A percentile compares a stretch with the other conserved stretches of the same genome.
Evolutionary conservation across 768 basidiomycete genomes (phyloP).

Genomic region (Cantharellus cinnabarinus): DNA sequence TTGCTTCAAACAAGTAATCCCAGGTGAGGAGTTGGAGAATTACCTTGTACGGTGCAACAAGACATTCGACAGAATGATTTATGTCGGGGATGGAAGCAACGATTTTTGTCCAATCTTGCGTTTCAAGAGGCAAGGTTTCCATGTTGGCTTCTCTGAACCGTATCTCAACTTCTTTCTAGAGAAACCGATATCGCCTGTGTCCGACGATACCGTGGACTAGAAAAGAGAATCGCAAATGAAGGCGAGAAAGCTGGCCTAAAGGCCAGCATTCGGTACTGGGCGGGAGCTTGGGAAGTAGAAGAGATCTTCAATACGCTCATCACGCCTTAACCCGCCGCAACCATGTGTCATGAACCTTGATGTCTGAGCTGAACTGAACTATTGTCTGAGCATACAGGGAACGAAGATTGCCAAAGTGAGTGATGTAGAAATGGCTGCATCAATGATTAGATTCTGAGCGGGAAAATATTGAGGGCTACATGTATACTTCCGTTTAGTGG

Average conservation of each 20-base stretch:
- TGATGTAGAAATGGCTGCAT: no score
- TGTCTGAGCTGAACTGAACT: no score
- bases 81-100: conserved; percentile 86
- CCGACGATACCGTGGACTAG: conserved; percentile 55
- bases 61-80: conserved; percentile 58
- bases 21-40: conserved; percentile 81
- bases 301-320: conserved; percentile 34
- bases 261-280: conserved; percentile 66
- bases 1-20: background rate
- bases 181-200: conserved; percentile 59
- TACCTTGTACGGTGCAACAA: conserved; percentile 45
- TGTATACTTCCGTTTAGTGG: no score
- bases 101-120: conserved; percentile 87
- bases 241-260: conserved; percentile 42
- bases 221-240: conserved; percentile 56
- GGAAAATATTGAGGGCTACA: no score
- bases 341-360: no score
- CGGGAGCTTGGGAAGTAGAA: conserved; percentile 92
- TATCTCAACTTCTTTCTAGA: background rate
- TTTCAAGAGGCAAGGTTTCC: conserved; percentile 34
- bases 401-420: no score
- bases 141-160: background rate
- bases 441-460: no score
- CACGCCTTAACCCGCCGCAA: no score
- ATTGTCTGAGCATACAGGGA: no score